Conservation (phyloP, 768 basidiomycete species). For the Ramaria sp. region DNA sequence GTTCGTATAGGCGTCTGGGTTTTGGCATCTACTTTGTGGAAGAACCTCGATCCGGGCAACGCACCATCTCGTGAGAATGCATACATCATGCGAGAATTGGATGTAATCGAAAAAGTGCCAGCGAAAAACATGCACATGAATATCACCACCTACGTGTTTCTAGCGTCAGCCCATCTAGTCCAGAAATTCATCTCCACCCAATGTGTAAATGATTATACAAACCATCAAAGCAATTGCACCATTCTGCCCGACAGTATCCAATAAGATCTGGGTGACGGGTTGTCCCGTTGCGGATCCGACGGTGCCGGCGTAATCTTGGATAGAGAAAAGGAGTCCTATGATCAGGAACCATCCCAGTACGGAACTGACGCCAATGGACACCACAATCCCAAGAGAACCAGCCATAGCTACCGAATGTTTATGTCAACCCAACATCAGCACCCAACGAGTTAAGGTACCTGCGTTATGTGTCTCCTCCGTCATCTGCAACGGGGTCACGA, state of each 20-base stretch:
- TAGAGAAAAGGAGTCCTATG: constrained; percentile 62
- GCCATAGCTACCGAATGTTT: constrained; percentile 30
- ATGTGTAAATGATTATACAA: constrained; percentile 1
- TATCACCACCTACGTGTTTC: constrained; percentile 38
- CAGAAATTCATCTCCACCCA: no score
- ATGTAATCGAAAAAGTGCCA: constrained; percentile 68
- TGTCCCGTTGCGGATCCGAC: constrained; percentile 45
- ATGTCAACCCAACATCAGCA: not conserved
- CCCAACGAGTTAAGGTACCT: constrained; percentile 12
- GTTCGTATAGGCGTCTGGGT: constrained; percentile 61
- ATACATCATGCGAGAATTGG: constrained; percentile 78
- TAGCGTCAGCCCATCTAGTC: not conserved
- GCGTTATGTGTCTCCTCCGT: constrained; percentile 70
- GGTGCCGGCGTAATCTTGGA: constrained; percentile 56
- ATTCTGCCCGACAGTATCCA: constrained; percentile 63
- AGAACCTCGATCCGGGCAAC: constrained; percentile 56
- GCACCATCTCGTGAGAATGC: constrained; percentile 70
- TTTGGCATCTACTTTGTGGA: constrained; percentile 48
- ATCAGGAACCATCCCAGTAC: constrained; percentile 69
- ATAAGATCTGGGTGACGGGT: constrained; percentile 70
- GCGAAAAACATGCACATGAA: constrained; percentile 62
- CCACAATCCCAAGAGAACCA: constrained; percentile 56
- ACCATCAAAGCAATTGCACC: constrained; percentile 72
- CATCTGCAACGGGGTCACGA: constrained; percentile 34
- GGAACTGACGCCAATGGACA: constrained; percentile 63